Evolutionary conservation across 345 rosid genomes (phyloP).

Genomic region (Eutrema yunnanense): DNA sequence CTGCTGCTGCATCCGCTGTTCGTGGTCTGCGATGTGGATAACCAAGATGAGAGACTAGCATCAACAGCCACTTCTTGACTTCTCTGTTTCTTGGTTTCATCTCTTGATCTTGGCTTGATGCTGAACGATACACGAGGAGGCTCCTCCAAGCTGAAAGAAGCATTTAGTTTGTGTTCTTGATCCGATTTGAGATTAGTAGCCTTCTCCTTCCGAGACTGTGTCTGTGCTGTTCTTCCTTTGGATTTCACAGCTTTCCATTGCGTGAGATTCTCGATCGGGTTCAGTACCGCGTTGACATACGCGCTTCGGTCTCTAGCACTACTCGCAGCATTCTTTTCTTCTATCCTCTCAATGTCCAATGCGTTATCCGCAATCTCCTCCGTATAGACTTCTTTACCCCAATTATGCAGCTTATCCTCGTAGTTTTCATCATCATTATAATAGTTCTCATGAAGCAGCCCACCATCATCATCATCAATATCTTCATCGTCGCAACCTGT

Average conservation of each 20-base stretch:
- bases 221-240: conserved; percentile 34
- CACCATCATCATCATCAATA: conserved; percentile 19
- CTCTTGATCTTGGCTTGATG: conserved; percentile 36
- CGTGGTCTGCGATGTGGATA: conserved; percentile 39
- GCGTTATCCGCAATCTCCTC: conserved; percentile 31
- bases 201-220: conserved; percentile 59
- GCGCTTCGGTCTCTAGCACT: conserved; percentile 50
- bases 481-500: conserved; percentile 37
- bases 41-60: conserved; percentile 93
- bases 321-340: not conserved
- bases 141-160: conserved; percentile 37
- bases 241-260: conserved; percentile 93
- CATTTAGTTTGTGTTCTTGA: conserved; percentile 26
- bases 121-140: conserved; percentile 32
- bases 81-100: conserved; percentile 38
- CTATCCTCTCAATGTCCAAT: conserved; percentile 6
- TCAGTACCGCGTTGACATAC: conserved; percentile 59
- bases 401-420: conserved; percentile 12
- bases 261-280: conserved; percentile 82
- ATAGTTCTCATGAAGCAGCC: conserved; percentile 22
- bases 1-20: conserved; percentile 32
- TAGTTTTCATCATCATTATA: conserved; percentile 21
- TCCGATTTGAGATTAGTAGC: conserved; percentile 10
- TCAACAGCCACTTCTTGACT: conserved; percentile 60
- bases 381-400: conserved; percentile 13